A percentile compares a stretch with the other conserved stretches of the same genome.
Conservation (phyloP, 345 rosid species). For the Pistacia atlantica region DNA sequence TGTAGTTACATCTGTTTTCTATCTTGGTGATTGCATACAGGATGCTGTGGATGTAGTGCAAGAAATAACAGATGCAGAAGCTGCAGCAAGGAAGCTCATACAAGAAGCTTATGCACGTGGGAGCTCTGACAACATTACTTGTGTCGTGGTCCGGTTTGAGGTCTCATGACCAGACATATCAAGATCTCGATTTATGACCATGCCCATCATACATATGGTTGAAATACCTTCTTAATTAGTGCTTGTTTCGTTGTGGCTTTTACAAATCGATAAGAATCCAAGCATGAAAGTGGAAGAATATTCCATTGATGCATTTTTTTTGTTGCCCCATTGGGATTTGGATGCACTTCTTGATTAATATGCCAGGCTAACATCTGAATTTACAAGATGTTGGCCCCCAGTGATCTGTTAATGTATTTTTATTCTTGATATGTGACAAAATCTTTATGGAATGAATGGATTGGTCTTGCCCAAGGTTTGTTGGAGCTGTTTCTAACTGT, state of each 20-base stretch:
- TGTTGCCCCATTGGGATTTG: neutral
- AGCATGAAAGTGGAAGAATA: slow-evolving; percentile 10
- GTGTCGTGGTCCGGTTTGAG: slow-evolving; percentile 45
- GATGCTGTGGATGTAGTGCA: slow-evolving; percentile 47
- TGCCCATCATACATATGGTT: neutral
- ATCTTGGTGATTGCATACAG: slow-evolving; percentile 24
- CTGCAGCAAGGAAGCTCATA: slow-evolving; percentile 47
- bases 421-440: neutral
- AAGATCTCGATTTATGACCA: neutral
- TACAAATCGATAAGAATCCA: neutral
- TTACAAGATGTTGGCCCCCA: slow-evolving; percentile 10
- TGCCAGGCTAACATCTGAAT: slow-evolving; percentile 10
- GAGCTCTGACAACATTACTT: slow-evolving; percentile 58
- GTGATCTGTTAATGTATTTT: neutral
- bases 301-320: neutral
- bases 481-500: neutral
- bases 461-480: neutral
- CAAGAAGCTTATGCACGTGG: slow-evolving; percentile 48
- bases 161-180: slow-evolving; percentile 17
- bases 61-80: slow-evolving; percentile 42
- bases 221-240: neutral
- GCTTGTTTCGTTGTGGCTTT: neutral
- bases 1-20: neutral
- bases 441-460: neutral
- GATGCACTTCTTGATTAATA: neutral